Percentiles rank a stretch among this genome's conserved stretches.
phyloP scores from a whole-genome alignment of 306 rosid species.

The Adenanthera pavonina region DNA sequence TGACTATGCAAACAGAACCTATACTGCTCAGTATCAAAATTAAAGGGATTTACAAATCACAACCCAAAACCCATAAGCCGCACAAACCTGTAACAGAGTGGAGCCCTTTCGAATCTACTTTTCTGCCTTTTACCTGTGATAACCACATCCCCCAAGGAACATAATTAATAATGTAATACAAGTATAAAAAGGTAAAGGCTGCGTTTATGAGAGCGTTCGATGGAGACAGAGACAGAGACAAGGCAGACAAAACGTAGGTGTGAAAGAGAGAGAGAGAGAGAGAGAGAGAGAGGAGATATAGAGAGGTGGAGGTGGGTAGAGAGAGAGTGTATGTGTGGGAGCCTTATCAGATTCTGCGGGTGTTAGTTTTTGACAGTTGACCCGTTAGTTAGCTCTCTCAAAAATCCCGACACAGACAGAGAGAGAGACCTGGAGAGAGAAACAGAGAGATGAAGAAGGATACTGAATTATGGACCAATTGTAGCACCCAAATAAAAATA shows the following conservation, averaged over 20 bases:
- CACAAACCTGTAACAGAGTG: conserved; percentile 80
- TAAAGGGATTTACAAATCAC: conserved; percentile 10
- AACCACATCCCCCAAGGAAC: conserved; percentile 51
- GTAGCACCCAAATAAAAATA: conserved; percentile 36
- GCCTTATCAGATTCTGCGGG: conserved; percentile 76
- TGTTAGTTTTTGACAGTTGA: conserved; percentile 77
- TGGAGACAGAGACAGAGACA: conserved; percentile 64
- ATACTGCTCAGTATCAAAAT: conserved; percentile 21
- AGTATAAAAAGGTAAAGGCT: conserved; percentile 42
- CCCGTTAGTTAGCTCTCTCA: conserved; percentile 64
- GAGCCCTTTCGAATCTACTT: conserved; percentile 79
- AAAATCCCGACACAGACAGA: conserved; percentile 68
- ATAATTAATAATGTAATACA: conserved; percentile 44
- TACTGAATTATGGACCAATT: conserved; percentile 68
- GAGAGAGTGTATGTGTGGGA: conserved; percentile 55
- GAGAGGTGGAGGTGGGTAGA: conserved; percentile 39
- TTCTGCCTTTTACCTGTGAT: conserved; percentile 80
- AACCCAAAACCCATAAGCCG: conserved; percentile 31
- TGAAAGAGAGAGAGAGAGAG: conserved; percentile 37
- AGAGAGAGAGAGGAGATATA: conserved; percentile 32
- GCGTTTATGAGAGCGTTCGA: conserved; percentile 47
- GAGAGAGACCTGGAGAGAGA: conserved; percentile 58
- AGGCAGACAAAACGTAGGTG: conserved; percentile 49
- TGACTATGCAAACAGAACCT: conserved; percentile 16
- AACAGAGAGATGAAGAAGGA: conserved; percentile 41